Base-by-base conservation (phyloP, 2,329 filamentous ascomycete species). In the Fusarium aywerte region DNA sequence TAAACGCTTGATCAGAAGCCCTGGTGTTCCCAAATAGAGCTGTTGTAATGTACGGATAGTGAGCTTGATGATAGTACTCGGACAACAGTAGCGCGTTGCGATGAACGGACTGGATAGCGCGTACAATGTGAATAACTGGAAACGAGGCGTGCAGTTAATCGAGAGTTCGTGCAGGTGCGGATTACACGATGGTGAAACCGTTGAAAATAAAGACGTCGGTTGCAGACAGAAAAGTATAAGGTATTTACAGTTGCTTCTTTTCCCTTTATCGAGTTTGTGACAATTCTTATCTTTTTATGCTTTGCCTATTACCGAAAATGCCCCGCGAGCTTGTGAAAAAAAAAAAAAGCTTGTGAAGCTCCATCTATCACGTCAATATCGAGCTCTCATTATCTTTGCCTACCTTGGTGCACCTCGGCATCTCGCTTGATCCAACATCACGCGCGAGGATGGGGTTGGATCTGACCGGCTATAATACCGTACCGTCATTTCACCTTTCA, bases 341-440 rank as follows among this genome's bases (percentile, higher is more conserved):
- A n/a, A 64, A 67, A 68, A 66, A 67, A 67, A 65, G 64, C 65
- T 68, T 67, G 65, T 67, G 65, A 67, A 62, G 40, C 60, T 54
- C 60, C 44, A 57, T 49, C 45, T 20, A 36, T 58, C 51, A 49
- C 52, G 42, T 61, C 62, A 49, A 65, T 20, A 56, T 48, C 29
- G 45, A 66, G 54, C 49, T 66, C 35, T 49, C 62, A 18, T 39
- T 55, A 27, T 39, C 35, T 36, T 50, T 48, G 21, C 60, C 55
- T 45, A 25, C 51, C 63, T 59, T 54, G 60, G 62, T 65, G 55
- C 64, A 64, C 65, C 65, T 67, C 65, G 65, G 65, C 50, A 51
- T 32, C 60, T 64, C 51, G 35, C 36, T 55, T 33, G 39, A 36
- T 35, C 62, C 16, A 67, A 55, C 65, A 59, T 68, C 65, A 67